phyloP scores from a whole-genome alignment of 371 early-diverging fungal species.

The Lichtheimia ornata region DNA sequence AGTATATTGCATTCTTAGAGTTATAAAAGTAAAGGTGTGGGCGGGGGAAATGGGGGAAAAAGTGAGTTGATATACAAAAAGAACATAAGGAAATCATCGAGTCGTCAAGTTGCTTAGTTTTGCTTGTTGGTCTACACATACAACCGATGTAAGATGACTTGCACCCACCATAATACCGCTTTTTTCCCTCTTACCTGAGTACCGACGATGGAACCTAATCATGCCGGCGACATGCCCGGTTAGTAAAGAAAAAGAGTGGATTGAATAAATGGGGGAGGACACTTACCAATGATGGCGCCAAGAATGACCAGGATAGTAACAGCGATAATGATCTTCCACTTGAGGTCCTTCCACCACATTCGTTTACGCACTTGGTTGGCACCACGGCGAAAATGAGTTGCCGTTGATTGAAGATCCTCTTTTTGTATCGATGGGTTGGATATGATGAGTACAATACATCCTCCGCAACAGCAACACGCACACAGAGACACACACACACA shows the following conservation, averaged over 20 bases:
- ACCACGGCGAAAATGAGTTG: constrained; percentile 82
- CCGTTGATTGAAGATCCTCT: constrained; percentile 75
- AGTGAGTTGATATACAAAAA: too few species aligned
- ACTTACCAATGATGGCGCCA: constrained; percentile 71
- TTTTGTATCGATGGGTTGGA: not conserved
- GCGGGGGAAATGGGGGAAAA: too few species aligned
- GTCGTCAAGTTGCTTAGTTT: too few species aligned
- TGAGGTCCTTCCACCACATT: constrained; percentile 97
- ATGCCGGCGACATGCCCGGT: not conserved
- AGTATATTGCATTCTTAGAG: too few species aligned
- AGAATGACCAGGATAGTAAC: constrained; percentile 73
- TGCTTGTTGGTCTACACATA: too few species aligned
- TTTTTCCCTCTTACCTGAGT: constrained; percentile 30
- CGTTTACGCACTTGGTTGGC: constrained; percentile 77
- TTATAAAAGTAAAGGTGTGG: too few species aligned
- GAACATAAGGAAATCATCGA: too few species aligned
- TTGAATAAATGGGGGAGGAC: not conserved
- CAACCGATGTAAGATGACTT: too few species aligned
- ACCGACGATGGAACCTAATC: constrained; percentile 44
- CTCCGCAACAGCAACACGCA: not conserved
- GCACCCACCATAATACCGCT: not conserved
- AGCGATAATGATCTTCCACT: constrained; percentile 86
- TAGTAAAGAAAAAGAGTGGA: not conserved
- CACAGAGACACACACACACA: constrained; percentile 5
- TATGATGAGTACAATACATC: not conserved